Percentiles rank a stretch among this genome's conserved stretches.
These are phyloP conservation scores for Fusarium fujikuroi DNA, from an alignment of 2,329 filamentous ascomycete species.

Conservation along the genomic window DNA sequence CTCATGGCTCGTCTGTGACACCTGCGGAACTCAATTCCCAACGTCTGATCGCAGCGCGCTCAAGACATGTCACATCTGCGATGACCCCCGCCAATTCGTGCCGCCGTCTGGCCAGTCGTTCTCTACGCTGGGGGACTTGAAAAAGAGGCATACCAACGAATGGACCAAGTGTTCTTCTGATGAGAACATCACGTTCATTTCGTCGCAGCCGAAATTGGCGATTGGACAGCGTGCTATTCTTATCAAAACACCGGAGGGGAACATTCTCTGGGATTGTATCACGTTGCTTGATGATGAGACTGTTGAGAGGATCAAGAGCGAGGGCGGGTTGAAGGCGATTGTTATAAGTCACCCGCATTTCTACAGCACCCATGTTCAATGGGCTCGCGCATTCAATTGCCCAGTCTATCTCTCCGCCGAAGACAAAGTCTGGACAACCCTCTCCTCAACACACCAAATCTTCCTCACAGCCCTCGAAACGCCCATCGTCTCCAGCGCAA, in stretches of 20 bases:
- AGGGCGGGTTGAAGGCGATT: slow-evolving; percentile 77
- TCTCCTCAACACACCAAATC: slow-evolving; percentile 55
- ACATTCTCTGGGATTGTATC: slow-evolving; percentile 84
- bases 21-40: slow-evolving; percentile 75
- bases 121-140: slow-evolving; percentile 65
- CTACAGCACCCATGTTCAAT: slow-evolving; percentile 80
- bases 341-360: slow-evolving; percentile 86
- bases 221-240: slow-evolving; percentile 82
- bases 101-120: slow-evolving; percentile 68
- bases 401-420: slow-evolving; percentile 75
- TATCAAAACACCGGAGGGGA: slow-evolving; percentile 71
- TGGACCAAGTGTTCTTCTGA: slow-evolving; percentile 61
- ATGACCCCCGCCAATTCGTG: slow-evolving; percentile 78
- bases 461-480: slow-evolving; percentile 59
- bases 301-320: slow-evolving; percentile 62
- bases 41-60: slow-evolving; percentile 57
- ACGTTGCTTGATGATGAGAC: slow-evolving; percentile 75
- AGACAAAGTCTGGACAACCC: slow-evolving; percentile 72
- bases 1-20: slow-evolving; percentile 66
- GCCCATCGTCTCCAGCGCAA: slow-evolving; percentile 55
- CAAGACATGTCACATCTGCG: slow-evolving; percentile 74
- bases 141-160: slow-evolving; percentile 61
- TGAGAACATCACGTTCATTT: slow-evolving; percentile 57
- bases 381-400: slow-evolving; percentile 75
- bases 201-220: slow-evolving; percentile 68